Conservation (phyloP, 805 yeast genomes). For the Grigorovia humatica region DNA sequence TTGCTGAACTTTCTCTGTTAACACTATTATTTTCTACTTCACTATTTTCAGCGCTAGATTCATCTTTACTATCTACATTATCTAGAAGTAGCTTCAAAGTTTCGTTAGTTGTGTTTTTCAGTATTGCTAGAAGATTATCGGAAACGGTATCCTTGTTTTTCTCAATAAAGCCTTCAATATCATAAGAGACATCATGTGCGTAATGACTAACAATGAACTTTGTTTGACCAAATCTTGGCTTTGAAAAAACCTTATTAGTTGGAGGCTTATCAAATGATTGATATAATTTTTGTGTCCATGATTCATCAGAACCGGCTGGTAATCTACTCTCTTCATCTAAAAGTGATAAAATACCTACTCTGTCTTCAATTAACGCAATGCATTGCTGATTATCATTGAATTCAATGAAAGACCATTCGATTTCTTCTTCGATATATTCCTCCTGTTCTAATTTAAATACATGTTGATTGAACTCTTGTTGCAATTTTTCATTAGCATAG, state of each 20-base stretch:
- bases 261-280: slow-evolving; percentile 75
- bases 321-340: slow-evolving; percentile 92
- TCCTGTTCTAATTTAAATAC: slow-evolving; percentile 96
- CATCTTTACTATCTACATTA: slow-evolving; percentile 44
- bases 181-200: slow-evolving; percentile 89
- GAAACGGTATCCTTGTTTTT: slow-evolving; percentile 96
- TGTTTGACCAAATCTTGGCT: slow-evolving; percentile 89
- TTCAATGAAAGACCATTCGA: slow-evolving; percentile 95
- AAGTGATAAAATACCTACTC: slow-evolving; percentile 75
- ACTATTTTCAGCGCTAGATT: slow-evolving; percentile 26
- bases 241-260: slow-evolving; percentile 67
- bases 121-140: slow-evolving; percentile 83
- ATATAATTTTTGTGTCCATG: slow-evolving; percentile 87
- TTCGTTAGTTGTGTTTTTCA: slow-evolving; percentile 56
- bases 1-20: slow-evolving; percentile 11
- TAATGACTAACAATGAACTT: slow-evolving; percentile 88
- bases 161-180: slow-evolving; percentile 89
- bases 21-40: slow-evolving; percentile 30
- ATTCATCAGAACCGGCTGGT: slow-evolving; percentile 87
- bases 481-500: slow-evolving; percentile 93
- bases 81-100: slow-evolving; percentile 56
- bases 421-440: slow-evolving; percentile 83
- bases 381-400: slow-evolving; percentile 96
- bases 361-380: slow-evolving; percentile 81
- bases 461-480: slow-evolving; percentile 95